Percentiles rank a stretch among this genome's conserved stretches.
Evolutionary conservation across 768 basidiomycete genomes (phyloP).

Genomic region (Boletus sp.): DNA sequence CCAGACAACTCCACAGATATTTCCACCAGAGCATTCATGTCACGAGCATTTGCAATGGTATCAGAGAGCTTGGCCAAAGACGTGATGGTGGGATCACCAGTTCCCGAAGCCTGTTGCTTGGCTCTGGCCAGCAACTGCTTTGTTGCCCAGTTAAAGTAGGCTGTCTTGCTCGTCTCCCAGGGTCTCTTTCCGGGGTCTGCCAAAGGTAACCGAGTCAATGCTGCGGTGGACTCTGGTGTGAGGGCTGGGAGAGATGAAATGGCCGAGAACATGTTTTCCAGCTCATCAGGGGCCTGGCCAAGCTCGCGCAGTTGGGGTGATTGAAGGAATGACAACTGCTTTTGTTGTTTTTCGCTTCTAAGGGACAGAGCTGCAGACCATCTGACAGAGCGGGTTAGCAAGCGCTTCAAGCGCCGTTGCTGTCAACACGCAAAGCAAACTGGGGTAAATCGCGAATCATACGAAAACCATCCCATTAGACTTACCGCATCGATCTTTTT

Average conservation of each 20-base stretch:
- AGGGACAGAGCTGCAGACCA: constrained; percentile 43
- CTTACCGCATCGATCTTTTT: constrained; percentile 67
- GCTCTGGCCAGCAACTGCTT: constrained; percentile 44
- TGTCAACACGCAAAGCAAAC: constrained; percentile 26
- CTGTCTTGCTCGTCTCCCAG: constrained; percentile 74
- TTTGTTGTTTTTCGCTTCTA: constrained; percentile 43
- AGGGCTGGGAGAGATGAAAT: constrained; percentile 50
- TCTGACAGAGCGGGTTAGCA: constrained; percentile 52
- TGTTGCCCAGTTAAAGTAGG: constrained; percentile 78
- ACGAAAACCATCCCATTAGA: constrained; percentile 11
- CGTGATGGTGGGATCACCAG: constrained; percentile 20
- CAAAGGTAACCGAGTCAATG: constrained; percentile 30
- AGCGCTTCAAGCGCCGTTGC: constrained; percentile 64
- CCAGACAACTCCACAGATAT: not conserved
- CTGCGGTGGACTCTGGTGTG: constrained; percentile 37
- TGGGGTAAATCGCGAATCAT: constrained; percentile 6
- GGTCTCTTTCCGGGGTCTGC: constrained; percentile 63
- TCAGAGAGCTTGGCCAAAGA: constrained; percentile 19
- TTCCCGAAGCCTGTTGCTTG: constrained; percentile 17
- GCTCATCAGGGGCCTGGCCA: constrained; percentile 36
- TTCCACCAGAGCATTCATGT: constrained; percentile 19
- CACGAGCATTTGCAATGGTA: constrained; percentile 15
- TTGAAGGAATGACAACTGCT: constrained; percentile 43
- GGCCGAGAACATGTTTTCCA: constrained; percentile 44
- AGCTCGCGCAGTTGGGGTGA: constrained; percentile 40